Evolutionary conservation across 768 basidiomycete species (phyloP).

Genomic region (Pisolithus sp.): DNA sequence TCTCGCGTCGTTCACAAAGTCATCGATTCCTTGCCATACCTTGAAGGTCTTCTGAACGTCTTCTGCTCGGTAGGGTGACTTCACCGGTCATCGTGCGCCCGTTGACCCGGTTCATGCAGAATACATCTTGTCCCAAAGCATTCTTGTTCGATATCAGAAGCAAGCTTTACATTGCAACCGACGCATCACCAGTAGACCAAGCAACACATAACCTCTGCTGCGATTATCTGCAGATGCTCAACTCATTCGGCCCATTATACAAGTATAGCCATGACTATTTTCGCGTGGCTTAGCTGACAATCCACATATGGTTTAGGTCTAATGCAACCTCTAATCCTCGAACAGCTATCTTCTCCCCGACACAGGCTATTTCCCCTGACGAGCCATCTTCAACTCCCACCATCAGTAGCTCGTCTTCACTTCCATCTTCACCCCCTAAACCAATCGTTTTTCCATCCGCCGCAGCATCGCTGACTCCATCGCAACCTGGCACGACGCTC

Average conservation of each 20-base stretch:
- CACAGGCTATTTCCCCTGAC: background rate
- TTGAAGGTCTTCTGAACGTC: slow-evolving; percentile 83
- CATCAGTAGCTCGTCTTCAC: background rate
- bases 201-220: slow-evolving; percentile 85
- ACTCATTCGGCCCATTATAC: slow-evolving; percentile 81
- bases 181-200: slow-evolving; percentile 85
- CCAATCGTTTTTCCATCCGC: slow-evolving; percentile 65
- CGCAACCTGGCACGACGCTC: slow-evolving; percentile 63
- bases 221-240: slow-evolving; percentile 84
- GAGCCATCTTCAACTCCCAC: slow-evolving; percentile 1
- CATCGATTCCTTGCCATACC: slow-evolving; percentile 74
- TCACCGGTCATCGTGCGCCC: background rate
- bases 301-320: slow-evolving; percentile 11
- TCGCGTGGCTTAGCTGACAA: background rate
- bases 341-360: slow-evolving; percentile 3
- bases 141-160: slow-evolving; percentile 87
- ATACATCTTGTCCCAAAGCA: slow-evolving; percentile 88
- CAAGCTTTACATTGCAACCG: slow-evolving; percentile 87
- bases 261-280: slow-evolving; percentile 40
- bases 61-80: slow-evolving; percentile 60
- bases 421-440: slow-evolving; percentile 21
- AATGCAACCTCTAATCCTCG: slow-evolving; percentile 10
- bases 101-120: slow-evolving; percentile 38
- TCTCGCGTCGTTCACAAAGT: slow-evolving; percentile 85
- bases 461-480: slow-evolving; percentile 53